Evolutionary conservation across 768 basidiomycete species (phyloP).

Genomic region (Hebeloma cylindrosporum): DNA sequence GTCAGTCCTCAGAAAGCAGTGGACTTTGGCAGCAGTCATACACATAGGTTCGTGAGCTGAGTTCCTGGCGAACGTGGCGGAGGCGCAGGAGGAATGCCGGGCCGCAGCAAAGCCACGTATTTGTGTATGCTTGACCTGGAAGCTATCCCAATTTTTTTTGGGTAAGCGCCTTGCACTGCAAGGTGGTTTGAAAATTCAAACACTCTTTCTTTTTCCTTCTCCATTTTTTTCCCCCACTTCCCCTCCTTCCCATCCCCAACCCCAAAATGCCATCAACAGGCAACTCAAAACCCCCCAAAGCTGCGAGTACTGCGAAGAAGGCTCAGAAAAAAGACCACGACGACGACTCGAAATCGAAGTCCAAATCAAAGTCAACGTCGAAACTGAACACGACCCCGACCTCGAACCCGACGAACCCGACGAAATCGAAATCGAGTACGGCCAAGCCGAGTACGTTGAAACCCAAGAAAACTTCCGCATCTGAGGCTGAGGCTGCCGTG

Average conservation of each 20-base stretch:
- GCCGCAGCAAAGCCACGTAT: conserved; percentile 7
- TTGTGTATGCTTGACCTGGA: conserved; percentile 16
- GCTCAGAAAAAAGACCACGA: not conserved
- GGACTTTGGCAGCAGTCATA: no score
- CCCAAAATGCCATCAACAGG: conserved; percentile 8
- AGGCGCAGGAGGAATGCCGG: no score
- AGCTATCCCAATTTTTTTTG: conserved; percentile 17
- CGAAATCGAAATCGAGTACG: conserved; percentile 12
- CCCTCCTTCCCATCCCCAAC: not conserved
- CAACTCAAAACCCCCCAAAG: conserved; percentile 9
- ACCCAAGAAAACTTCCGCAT: conserved; percentile 8
- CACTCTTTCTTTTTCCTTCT: not conserved
- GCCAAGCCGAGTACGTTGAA: conserved; percentile 11
- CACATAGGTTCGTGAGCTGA: no score
- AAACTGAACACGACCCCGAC: not conserved
- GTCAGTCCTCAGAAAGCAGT: no score
- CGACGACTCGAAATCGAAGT: conserved; percentile 1
- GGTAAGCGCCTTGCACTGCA: conserved; percentile 1
- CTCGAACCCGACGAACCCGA: conserved; percentile 5
- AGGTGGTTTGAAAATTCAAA: conserved; percentile 1
- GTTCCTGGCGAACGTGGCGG: no score
- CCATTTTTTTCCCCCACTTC: not conserved
- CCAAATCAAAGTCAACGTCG: conserved; percentile 1
- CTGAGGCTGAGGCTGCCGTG: conserved; percentile 4
- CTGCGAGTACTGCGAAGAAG: conserved; percentile 4